These are phyloP conservation scores for Macadamia integrifolia DNA, from an alignment of 164 flowering plant genomes.

Conservation along the genomic window DNA sequence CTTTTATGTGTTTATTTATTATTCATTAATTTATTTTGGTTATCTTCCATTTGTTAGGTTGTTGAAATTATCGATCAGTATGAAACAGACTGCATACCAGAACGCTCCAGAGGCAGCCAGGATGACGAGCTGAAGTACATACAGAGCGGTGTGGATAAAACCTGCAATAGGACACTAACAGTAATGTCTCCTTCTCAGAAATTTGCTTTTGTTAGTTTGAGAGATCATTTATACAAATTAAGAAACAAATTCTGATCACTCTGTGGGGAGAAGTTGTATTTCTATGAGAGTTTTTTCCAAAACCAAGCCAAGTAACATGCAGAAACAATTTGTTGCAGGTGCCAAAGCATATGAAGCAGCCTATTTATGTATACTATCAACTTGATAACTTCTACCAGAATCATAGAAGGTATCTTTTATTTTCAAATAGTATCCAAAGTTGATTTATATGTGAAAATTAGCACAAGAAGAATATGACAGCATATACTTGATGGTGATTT, in stretches of 20 bases:
- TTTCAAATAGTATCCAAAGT: background rate
- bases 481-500: too few species aligned
- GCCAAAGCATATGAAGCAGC: constrained; percentile 62
- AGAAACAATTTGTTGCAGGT: constrained; percentile 32
- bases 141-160: constrained; percentile 39
- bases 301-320: background rate
- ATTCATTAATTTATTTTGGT: constrained; percentile 6
- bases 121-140: constrained; percentile 46
- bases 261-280: background rate
- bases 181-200: constrained; percentile 30
- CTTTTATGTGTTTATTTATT: background rate
- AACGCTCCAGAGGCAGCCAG: constrained; percentile 17
- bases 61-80: constrained; percentile 81
- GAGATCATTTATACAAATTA: background rate
- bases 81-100: constrained; percentile 69
- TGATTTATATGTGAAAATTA: background rate
- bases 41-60: constrained; percentile 39
- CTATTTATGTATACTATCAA: constrained; percentile 74
- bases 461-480: too few species aligned
- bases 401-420: constrained; percentile 55
- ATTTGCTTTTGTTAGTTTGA: background rate
- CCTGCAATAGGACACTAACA: constrained; percentile 44
- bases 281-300: background rate
- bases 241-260: background rate
- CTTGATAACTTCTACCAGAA: constrained; percentile 83